Evolutionary conservation across 2,329 filamentous ascomycete species (phyloP), one percentile per base, ranked within the genome.

Genomic region (Fusarium oxysporum): DNA sequence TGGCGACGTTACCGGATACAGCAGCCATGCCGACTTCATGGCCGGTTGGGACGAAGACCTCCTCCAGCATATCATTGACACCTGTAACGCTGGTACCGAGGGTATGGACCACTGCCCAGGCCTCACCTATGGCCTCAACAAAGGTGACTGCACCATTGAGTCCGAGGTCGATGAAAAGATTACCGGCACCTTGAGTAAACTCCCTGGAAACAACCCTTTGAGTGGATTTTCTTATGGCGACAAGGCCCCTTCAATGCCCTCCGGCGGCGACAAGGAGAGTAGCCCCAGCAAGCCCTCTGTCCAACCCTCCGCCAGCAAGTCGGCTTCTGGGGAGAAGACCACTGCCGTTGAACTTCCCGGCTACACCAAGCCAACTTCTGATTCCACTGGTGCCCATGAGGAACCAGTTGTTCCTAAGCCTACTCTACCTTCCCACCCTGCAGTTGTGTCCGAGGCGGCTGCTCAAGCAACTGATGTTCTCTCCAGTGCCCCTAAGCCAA

Each of bases 21-120:
- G 89, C 75, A 87, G 87, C 68, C 92, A 94, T 81, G 92, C 86
- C 53, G 92, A 95, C 81, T 94, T 95, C 83, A 81, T 92, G 72
- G 89, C 92, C 70, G 92, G 89, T 21, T 95, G 93, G 93, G 89
- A 94, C 73, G 85, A 88, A 69, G 80, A 84, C 33, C 85, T 87
- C 50, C 89, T 93, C 55, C 90, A 92, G 81, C 84, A 87, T 68
- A 92, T 92, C 72, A 90, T 93, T 73, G 86, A 92, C 78, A 88
- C 84, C 56, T 94, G 93, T 84, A 84, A 90, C 75, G 88, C 87
- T 50, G 87, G 89, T 54, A 86, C 86, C 64, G 72, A 78, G 11
- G 89, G 89, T 55, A 90, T 93, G 83, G 87, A 92, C 71, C 84
- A 87, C 71, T 94, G 91, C 83, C 85, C 87, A 9, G 85, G 86